Evolutionary conservation across 169 alveolate genomes (phyloP).

Genomic region (Sarcocystis neurona): DNA sequence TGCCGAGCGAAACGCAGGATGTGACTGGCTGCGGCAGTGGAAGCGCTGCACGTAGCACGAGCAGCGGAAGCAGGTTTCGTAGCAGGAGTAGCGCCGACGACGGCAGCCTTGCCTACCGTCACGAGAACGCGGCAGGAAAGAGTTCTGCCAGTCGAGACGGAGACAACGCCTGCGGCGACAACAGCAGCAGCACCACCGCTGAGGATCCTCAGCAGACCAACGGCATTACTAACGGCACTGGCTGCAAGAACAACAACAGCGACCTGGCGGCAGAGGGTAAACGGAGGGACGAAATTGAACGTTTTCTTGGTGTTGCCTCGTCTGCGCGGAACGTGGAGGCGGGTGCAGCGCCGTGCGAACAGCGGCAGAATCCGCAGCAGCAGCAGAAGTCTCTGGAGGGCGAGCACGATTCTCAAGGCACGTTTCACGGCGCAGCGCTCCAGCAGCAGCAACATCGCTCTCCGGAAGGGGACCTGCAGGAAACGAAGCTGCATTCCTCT

Average conservation of each 20-base stretch:
- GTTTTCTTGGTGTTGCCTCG: background rate
- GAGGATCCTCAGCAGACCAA: background rate
- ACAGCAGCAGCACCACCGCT: background rate
- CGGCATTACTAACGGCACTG: background rate
- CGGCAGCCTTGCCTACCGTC: no score
- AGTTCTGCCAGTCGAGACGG: background rate
- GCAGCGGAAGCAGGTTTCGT: no score
- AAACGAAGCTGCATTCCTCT: background rate
- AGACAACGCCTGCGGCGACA: background rate
- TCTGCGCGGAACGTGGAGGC: background rate
- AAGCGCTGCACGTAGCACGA: no score
- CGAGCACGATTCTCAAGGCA: no score
- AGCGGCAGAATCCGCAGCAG: slow-evolving; percentile 15
- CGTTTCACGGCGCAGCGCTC: no score
- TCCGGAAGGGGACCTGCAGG: no score
- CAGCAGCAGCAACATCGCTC: no score
- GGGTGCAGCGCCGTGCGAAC: background rate
- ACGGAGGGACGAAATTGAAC: background rate
- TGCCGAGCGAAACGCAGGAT: no score
- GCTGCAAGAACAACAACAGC: background rate
- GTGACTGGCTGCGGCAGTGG: no score
- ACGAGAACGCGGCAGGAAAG: background rate
- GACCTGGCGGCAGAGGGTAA: no score
- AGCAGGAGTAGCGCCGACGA: no score
- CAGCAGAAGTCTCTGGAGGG: background rate